phyloP scores from a whole-genome alignment of 257 asterid genomes.

The Capsicum chinense region DNA sequence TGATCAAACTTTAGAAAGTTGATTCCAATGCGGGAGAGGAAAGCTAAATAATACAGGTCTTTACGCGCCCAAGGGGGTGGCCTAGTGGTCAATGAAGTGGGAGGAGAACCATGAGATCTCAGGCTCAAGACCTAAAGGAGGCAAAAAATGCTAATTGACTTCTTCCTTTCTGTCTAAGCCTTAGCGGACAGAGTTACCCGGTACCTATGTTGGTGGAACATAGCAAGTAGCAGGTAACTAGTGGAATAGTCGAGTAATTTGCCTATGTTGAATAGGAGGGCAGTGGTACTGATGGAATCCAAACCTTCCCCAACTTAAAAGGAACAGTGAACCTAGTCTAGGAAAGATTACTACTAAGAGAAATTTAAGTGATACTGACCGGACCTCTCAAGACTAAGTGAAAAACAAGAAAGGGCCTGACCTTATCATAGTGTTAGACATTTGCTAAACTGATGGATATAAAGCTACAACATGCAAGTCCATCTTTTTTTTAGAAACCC shows the following conservation, averaged over 20 bases:
- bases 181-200: no score
- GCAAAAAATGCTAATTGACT: no score
- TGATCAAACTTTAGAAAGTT: not conserved
- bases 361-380: not conserved
- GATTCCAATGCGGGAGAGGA: not conserved
- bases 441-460: not conserved
- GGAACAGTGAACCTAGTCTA: not conserved
- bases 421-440: not conserved
- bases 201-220: no score
- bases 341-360: not conserved
- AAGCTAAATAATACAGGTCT: not conserved
- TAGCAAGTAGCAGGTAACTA: no score
- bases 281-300: slow-evolving; percentile 14
- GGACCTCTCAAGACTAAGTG: not conserved
- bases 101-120: no score
- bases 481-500: not conserved
- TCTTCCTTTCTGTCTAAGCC: no score
- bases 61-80: no score
- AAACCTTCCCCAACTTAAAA: slow-evolving; percentile 12
- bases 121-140: no score
- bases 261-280: not conserved
- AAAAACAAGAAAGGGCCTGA: not conserved
- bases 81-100: no score
- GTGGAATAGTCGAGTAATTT: no score
- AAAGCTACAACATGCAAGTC: slow-evolving; percentile 9